phyloP scores from a whole-genome alignment of 179 eudicot species.

The Gypsophila paniculata region DNA sequence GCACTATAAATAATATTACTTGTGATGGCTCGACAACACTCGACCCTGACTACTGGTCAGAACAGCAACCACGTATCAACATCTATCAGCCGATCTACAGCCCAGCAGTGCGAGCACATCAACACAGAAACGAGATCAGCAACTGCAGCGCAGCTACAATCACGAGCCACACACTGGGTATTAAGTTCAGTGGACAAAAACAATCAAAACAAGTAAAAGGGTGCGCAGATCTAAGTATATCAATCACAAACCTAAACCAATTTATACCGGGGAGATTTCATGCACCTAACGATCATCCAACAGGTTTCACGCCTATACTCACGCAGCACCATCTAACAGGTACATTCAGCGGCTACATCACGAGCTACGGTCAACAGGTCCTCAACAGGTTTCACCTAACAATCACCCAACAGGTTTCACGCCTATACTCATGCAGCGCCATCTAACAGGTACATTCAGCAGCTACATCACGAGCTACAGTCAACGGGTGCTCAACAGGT shows the following conservation, averaged over 20 bases:
- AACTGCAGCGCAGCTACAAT: slow-evolving; percentile 41
- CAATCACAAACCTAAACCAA: slow-evolving; percentile 18
- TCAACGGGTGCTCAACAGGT: slow-evolving; percentile 10
- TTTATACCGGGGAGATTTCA: slow-evolving; percentile 14
- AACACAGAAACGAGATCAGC: slow-evolving; percentile 28
- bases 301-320: background rate
- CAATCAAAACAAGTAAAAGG: slow-evolving; percentile 21
- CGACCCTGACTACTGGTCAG: slow-evolving; percentile 21
- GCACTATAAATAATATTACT: background rate
- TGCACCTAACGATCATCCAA: slow-evolving; percentile 1
- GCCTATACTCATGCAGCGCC: slow-evolving; percentile 6
- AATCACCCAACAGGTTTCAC: background rate
- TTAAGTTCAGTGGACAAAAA: slow-evolving; percentile 18
- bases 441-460: slow-evolving; percentile 13
- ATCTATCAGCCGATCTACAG: slow-evolving; percentile 23
- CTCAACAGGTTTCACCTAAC: too few species aligned
- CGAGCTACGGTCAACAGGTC: slow-evolving; percentile 8
- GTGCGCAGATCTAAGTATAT: background rate
- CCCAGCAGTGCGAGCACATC: slow-evolving; percentile 15
- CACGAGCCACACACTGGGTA: slow-evolving; percentile 35
- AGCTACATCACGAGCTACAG: slow-evolving; percentile 9
- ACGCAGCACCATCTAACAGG: slow-evolving; percentile 15
- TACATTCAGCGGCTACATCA: slow-evolving; percentile 15
- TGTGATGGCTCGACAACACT: slow-evolving; percentile 1
- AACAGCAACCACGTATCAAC: slow-evolving; percentile 12